Evolutionary conservation across 2,329 filamentous ascomycete genomes (phyloP).

Genomic region (Zymoseptoria passerinii): DNA sequence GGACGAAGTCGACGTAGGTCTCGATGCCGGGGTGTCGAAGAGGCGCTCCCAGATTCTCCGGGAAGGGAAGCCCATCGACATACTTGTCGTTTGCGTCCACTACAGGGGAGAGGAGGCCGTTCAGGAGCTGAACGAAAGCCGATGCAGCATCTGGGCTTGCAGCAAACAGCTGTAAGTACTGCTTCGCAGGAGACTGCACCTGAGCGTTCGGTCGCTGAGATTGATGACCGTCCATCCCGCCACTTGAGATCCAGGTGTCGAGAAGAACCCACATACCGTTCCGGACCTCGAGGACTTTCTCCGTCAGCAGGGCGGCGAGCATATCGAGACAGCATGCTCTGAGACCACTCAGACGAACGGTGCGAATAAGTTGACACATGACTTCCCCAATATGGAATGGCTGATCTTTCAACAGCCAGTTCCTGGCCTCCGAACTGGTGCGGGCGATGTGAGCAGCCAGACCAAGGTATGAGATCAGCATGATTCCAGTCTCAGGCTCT

Average conservation of each 20-base stretch:
- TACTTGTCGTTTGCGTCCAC: constrained; percentile 54
- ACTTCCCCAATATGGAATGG: constrained; percentile 62
- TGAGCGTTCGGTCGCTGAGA: constrained; percentile 10
- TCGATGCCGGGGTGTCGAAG: constrained; percentile 81
- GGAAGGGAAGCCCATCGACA: constrained; percentile 68
- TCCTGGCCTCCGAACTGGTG: constrained; percentile 63
- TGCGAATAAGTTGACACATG: constrained; percentile 70
- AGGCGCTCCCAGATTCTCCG: constrained; percentile 70
- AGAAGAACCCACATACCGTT: constrained; percentile 71
- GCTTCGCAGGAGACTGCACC: constrained; percentile 19
- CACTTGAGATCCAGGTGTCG: constrained; percentile 68
- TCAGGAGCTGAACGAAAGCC: constrained; percentile 71
- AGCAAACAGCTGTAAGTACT: constrained; percentile 26
- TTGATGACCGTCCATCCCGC: constrained; percentile 16
- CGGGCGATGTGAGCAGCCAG: constrained; percentile 74
- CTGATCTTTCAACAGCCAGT: constrained; percentile 62
- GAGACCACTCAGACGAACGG: constrained; percentile 65
- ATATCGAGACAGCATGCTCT: constrained; percentile 77
- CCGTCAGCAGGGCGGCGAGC: constrained; percentile 64
- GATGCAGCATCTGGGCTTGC: constrained; percentile 42
- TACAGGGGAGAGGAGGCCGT: constrained; percentile 61
- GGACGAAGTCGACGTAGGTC: constrained; percentile 81
- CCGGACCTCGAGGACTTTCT: constrained; percentile 60
- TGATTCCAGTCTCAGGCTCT: constrained; percentile 89
- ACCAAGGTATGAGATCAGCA: constrained; percentile 89